Conservation (phyloP, 2,329 filamentous ascomycete species). For the Stagonosporopsis tanaceti region DNA sequence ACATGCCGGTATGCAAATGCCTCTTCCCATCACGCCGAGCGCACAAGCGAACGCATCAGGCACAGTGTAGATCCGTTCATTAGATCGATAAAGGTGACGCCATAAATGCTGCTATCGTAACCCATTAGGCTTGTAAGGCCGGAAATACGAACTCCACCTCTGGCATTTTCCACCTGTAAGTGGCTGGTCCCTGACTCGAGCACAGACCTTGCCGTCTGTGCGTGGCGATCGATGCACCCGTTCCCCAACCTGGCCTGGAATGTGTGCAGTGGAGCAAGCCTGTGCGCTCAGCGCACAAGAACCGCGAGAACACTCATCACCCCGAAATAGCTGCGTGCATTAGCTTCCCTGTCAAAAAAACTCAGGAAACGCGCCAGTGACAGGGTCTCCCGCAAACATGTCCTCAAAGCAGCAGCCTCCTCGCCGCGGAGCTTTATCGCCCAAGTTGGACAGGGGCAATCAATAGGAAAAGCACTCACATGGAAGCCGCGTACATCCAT, state of each 20-base stretch:
- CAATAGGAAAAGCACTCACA: slow-evolving; percentile 47
- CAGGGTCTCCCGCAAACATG: background rate
- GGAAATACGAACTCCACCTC: slow-evolving; percentile 10
- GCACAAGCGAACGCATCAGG: background rate
- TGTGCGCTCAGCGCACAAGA: slow-evolving; percentile 41
- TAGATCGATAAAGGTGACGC: slow-evolving; percentile 6
- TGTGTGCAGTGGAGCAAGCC: slow-evolving; percentile 17
- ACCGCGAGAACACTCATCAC: slow-evolving; percentile 52
- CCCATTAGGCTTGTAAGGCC: slow-evolving; percentile 6
- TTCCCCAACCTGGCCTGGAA: slow-evolving; percentile 19
- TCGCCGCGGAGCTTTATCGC: background rate
- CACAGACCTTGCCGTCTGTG: slow-evolving; percentile 12
- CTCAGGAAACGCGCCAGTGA: slow-evolving; percentile 20
- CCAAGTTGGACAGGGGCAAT: slow-evolving; percentile 4
- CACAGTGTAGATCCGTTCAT: slow-evolving; percentile 4
- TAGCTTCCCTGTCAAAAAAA: slow-evolving; percentile 33
- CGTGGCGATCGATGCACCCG: slow-evolving; percentile 20
- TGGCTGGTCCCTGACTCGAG: slow-evolving; percentile 10
- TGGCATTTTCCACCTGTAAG: background rate
- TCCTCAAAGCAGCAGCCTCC: background rate
- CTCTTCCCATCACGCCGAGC: slow-evolving; percentile 7
- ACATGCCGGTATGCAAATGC: slow-evolving; percentile 7
- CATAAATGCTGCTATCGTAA: slow-evolving; percentile 8
- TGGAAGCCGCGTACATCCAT: slow-evolving; percentile 49
- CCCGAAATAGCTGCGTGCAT: slow-evolving; percentile 52